Evolutionary conservation across 2,329 filamentous ascomycete species (phyloP), one percentile per base, ranked within the genome.

Genomic region (Fusarium liriodendri): DNA sequence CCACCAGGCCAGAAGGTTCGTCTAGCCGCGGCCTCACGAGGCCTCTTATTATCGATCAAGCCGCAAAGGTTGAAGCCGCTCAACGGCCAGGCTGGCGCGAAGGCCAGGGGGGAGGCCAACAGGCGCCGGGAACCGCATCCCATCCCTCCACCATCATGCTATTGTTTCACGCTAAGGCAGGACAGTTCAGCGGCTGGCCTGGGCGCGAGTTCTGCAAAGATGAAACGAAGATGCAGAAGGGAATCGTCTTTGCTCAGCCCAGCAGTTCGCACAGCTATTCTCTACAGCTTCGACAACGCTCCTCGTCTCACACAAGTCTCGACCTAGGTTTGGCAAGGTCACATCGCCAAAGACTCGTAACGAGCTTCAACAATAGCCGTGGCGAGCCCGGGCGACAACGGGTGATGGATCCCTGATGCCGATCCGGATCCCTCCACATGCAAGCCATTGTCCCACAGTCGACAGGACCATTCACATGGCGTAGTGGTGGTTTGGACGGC

Each of bases 121-220:
- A 63, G 35, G 50, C 60, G 50, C 52, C 40, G 50, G 40, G 60
- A 64, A 54, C 33, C 64, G 32, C 45, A 61, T 54, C 40, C 54
- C 32, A 52, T 42, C 11, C 29, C 22, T 38, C 54, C 33, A 38
- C 54, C 9, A 64, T 58, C 33, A 32, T 64, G 64, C 67, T 62
- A 66, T 52, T 66, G 69, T 78, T 77, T 77, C 74, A 70, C 76
- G 69, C 71, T 71, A 72, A 70, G 60, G 67, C 33, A 38, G 55
- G 52, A 38, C 65, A 62, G 54, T 33, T 50, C 62, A 67, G 55
- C 64, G 40, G 18, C 38, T 64, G 63, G 47, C 45, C 54, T 68
- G 59, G 58, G 61, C 63, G 33, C 29, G 37, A 32, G 29, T 47
- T 55, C 37, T 54, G 50, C 35, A 29, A 50, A 66, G 59, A 65